Percentiles rank a stretch among this genome's conserved stretches.
These are phyloP conservation scores for Auxenochlorella protothecoides DNA, from an alignment of 139 green algal species.

Conservation along the genomic window DNA sequence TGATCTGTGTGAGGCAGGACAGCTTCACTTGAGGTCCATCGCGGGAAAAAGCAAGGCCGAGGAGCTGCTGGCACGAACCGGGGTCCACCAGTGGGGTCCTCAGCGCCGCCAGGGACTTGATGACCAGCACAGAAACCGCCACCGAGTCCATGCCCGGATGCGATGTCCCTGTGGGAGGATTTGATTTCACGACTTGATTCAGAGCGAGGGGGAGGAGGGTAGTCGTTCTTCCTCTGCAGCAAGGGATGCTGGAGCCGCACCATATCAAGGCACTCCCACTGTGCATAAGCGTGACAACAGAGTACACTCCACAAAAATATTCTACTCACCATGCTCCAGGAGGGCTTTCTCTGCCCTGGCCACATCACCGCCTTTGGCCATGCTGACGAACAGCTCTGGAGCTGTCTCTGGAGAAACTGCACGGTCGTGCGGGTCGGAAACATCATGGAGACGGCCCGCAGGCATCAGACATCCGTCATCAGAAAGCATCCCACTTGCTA, in stretches of 20 bases:
- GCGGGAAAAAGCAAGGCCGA: neutral
- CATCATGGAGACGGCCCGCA: neutral
- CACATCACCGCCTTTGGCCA: conserved; percentile 1
- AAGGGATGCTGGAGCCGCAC: too few species aligned
- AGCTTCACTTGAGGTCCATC: neutral
- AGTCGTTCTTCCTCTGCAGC: too few species aligned
- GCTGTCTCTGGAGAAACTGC: conserved; percentile 14
- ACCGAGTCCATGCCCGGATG: conserved; percentile 5
- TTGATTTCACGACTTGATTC: neutral
- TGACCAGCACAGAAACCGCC: conserved; percentile 12
- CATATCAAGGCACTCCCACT: neutral
- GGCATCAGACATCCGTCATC: neutral
- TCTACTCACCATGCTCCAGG: neutral
- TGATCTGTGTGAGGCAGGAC: neutral
- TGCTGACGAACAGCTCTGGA: conserved; percentile 28
- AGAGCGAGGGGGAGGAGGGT: too few species aligned
- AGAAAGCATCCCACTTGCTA: neutral
- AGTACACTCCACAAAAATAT: neutral
- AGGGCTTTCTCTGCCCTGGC: conserved; percentile 6
- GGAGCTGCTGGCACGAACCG: neutral
- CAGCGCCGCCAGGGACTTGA: conserved; percentile 9
- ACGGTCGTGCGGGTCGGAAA: neutral
- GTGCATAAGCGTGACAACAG: too few species aligned
- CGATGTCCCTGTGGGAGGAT: neutral
- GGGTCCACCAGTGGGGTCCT: neutral